A percentile compares a stretch with the other conserved stretches of the same genome.
These are phyloP conservation scores for Phaeophleospora eucalypticola DNA, from an alignment of 2,329 filamentous ascomycete genomes.

Conservation along the genomic window DNA sequence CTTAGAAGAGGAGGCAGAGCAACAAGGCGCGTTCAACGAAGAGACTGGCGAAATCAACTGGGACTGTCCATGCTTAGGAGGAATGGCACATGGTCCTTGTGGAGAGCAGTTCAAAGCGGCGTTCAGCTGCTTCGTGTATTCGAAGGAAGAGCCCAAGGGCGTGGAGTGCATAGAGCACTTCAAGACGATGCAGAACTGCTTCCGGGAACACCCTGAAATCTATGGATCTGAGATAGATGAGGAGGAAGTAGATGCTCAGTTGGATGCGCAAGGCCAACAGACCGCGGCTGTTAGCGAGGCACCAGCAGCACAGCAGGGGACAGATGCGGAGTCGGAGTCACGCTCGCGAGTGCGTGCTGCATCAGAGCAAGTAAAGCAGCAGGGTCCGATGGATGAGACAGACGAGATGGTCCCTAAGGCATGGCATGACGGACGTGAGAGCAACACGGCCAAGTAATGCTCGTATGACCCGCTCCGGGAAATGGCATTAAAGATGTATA, in stretches of 20 bases:
- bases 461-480: background rate
- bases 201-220: conserved; percentile 84
- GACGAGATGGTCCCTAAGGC: conserved; percentile 48
- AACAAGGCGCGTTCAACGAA: conserved; percentile 93
- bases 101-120: conserved; percentile 92
- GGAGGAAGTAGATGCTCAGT: conserved; percentile 54
- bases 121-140: conserved; percentile 98
- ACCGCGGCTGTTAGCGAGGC: conserved; percentile 4
- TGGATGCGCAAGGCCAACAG: conserved; percentile 20
- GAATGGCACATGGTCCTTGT: conserved; percentile 94
- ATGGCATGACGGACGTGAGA: conserved; percentile 39
- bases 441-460: conserved; percentile 3
- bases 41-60: conserved; percentile 99
- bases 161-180: conserved; percentile 34
- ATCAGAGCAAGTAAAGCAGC: conserved; percentile 32
- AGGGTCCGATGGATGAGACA: conserved; percentile 36
- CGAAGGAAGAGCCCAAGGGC: conserved; percentile 81
- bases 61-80: conserved; percentile 96
- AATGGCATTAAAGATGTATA: conserved; percentile 11
- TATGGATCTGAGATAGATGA: conserved; percentile 86
- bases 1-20: conserved; percentile 74
- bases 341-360: conserved; percentile 28
- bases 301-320: conserved; percentile 1
- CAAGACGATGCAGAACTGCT: conserved; percentile 96
- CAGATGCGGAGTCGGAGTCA: conserved; percentile 14